A percentile compares a stretch with the other conserved stretches of the same genome.
Conservation (phyloP, 768 basidiomycete genomes). For the Lactifluus piperatus region DNA sequence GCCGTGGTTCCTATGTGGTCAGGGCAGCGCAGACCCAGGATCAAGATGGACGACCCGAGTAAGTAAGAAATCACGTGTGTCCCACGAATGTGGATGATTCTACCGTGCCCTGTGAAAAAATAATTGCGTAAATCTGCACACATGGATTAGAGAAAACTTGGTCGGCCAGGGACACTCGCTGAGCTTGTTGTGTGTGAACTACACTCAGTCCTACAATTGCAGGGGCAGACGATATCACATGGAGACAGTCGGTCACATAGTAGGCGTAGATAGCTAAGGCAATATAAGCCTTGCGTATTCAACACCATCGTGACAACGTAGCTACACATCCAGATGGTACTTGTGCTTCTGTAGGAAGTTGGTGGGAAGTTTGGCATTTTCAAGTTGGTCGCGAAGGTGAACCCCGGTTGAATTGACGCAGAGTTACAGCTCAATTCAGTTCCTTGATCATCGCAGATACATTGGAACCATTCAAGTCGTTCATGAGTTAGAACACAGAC, state of each 20-base stretch:
- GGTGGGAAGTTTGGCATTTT: no score
- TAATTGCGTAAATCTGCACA: constrained; percentile 51
- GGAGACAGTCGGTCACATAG: no score
- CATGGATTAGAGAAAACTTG: not conserved
- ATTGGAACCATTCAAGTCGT: constrained; percentile 62
- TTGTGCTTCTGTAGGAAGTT: no score
- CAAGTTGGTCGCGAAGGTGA: constrained; percentile 29
- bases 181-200: no score
- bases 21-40: not conserved
- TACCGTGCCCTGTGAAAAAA: constrained; percentile 64
- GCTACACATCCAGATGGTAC: no score
- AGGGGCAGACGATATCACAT: no score
- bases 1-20: constrained; percentile 1
- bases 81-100: constrained; percentile 75
- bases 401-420: constrained; percentile 48
- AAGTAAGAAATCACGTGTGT: constrained; percentile 67
- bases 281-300: no score
- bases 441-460: constrained; percentile 67
- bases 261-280: no score
- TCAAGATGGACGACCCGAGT: constrained; percentile 46
- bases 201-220: no score
- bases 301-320: no score
- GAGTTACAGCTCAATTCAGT: constrained; percentile 68
- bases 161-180: constrained; percentile 26
- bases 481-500: constrained; percentile 29